phyloP scores from a whole-genome alignment of 1,139 yeast genomes.

The Debaryomyces fabryi region DNA sequence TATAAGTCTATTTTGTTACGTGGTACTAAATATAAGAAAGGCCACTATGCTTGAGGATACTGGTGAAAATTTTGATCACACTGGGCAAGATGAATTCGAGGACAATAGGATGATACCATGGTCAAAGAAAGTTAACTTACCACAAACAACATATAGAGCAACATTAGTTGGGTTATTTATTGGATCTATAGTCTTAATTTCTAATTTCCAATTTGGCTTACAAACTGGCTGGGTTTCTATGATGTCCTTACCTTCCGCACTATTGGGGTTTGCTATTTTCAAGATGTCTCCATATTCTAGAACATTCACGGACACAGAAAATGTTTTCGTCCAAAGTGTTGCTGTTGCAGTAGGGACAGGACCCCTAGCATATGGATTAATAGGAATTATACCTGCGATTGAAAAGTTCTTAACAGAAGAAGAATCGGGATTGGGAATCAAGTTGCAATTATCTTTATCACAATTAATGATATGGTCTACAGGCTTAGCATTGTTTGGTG shows the following conservation, averaged over 20 bases:
- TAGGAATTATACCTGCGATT: slow-evolving; percentile 96
- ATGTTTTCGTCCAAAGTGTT: slow-evolving; percentile 87
- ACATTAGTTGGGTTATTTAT: slow-evolving; percentile 72
- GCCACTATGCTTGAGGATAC: neutral
- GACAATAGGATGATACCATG: slow-evolving; percentile 16
- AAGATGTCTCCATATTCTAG: slow-evolving; percentile 50
- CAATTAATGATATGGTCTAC: slow-evolving; percentile 79
- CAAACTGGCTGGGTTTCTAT: slow-evolving; percentile 99
- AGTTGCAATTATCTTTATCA: slow-evolving; percentile 37
- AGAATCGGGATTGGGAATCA: slow-evolving; percentile 67
- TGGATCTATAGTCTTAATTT: slow-evolving; percentile 79
- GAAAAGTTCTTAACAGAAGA: slow-evolving; percentile 80
- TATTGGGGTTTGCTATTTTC: slow-evolving; percentile 83
- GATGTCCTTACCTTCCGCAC: slow-evolving; percentile 98
- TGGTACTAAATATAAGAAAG: neutral
- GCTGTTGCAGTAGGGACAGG: slow-evolving; percentile 98
- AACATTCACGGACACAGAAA: slow-evolving; percentile 85
- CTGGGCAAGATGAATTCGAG: neutral
- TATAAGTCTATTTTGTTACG: neutral
- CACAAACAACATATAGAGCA: slow-evolving; percentile 74
- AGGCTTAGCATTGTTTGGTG: slow-evolving; percentile 91
- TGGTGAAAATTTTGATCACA: neutral
- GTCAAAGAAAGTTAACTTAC: slow-evolving; percentile 40
- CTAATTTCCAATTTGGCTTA: slow-evolving; percentile 93
- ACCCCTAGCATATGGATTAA: slow-evolving; percentile 91